A percentile compares a stretch with the other conserved stretches of the same genome.
Conservation (phyloP, 306 rosid species). For the Prosopis cineraria region DNA sequence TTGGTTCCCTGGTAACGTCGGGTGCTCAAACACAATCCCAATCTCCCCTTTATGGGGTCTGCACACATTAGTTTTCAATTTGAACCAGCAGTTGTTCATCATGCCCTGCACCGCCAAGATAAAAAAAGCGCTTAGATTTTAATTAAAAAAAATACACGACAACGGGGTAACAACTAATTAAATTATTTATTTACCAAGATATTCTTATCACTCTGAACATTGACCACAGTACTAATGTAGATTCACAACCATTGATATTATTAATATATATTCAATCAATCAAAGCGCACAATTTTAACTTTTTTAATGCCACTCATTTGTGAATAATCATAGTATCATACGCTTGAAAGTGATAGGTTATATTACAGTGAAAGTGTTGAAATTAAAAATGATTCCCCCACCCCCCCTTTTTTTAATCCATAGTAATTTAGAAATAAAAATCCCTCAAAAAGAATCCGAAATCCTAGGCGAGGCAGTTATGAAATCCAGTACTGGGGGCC, state of each 20-base stretch:
- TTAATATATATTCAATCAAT: neutral
- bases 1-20: conserved; percentile 77
- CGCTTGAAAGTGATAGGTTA: neutral
- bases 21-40: conserved; percentile 79
- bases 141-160: neutral
- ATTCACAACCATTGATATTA: neutral
- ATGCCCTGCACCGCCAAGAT: conserved; percentile 65
- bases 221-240: neutral
- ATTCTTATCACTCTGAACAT: neutral
- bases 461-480: neutral
- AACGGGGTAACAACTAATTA: neutral
- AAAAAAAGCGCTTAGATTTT: neutral
- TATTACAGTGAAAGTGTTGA: neutral
- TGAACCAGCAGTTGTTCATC: conserved; percentile 98
- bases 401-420: neutral
- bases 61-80: conserved; percentile 69
- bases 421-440: neutral
- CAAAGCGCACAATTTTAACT: neutral
- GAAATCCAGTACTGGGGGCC: neutral
- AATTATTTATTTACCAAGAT: neutral
- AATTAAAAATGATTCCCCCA: neutral
- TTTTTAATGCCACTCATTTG: neutral
- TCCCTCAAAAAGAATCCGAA: neutral
- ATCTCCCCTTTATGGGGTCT: conserved; percentile 67
- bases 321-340: neutral